These are phyloP conservation scores for Talaromyces verruculosus DNA, from an alignment of 2,329 filamentous ascomycete species.

Conservation along the genomic window DNA sequence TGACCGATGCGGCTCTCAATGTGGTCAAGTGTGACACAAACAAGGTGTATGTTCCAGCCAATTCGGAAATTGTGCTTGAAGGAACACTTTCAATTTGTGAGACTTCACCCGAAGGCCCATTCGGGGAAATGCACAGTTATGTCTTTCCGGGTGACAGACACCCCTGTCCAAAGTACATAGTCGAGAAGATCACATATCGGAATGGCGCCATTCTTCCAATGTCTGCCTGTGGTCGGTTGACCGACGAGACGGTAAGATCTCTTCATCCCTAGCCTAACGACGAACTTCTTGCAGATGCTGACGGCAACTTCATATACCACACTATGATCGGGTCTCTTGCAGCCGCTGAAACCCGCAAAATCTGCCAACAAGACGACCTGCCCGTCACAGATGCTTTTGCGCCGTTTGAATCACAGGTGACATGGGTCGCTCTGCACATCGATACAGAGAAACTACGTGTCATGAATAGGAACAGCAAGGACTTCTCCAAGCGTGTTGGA, in stretches of 20 bases:
- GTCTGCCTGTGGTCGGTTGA: not conserved
- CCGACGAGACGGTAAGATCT: not conserved
- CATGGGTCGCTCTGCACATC: not conserved
- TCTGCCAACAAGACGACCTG: not conserved
- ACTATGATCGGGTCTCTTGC: not conserved
- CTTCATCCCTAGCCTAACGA: not conserved
- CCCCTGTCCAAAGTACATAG: not conserved
- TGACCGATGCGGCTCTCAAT: not conserved
- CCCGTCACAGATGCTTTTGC: not conserved
- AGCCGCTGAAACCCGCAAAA: not conserved
- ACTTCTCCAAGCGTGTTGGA: not conserved
- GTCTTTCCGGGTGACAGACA: not conserved
- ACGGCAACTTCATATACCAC: not conserved
- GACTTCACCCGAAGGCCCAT: not conserved
- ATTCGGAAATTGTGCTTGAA: not conserved
- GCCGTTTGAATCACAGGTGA: not conserved
- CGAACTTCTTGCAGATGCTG: not conserved
- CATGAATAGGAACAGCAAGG: not conserved
- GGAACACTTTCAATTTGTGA: not conserved
- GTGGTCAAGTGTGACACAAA: not conserved
- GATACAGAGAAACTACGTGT: not conserved
- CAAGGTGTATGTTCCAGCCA: not conserved
- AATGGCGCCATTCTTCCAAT: not conserved
- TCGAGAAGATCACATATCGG: not conserved
- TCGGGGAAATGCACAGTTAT: not conserved